Conservation (phyloP, 2,329 filamentous ascomycete genomes). For the Penicillium brasilianum region DNA sequence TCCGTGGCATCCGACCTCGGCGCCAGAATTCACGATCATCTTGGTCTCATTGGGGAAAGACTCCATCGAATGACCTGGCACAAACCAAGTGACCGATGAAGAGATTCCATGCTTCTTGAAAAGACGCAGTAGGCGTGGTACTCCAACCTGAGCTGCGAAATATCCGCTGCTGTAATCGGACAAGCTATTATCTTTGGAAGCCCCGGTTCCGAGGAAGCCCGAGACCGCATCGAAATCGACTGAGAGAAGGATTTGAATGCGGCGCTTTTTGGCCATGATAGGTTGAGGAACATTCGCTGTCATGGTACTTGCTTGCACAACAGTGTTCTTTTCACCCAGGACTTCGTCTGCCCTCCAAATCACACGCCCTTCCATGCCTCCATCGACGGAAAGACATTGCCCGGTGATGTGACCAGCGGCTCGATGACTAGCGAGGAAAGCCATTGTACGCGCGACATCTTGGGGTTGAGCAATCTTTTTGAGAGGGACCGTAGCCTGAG, state of each 20-base stretch:
- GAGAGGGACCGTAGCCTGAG: conserved; percentile 46
- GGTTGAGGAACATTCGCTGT: background rate
- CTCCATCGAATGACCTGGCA: conserved; percentile 64
- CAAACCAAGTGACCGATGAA: conserved; percentile 63
- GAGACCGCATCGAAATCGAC: conserved; percentile 65
- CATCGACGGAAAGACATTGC: conserved; percentile 58
- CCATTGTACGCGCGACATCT: conserved; percentile 56
- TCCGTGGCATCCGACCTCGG: conserved; percentile 59
- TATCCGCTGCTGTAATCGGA: conserved; percentile 62
- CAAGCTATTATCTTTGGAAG: conserved; percentile 56
- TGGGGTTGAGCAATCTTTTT: conserved; percentile 36
- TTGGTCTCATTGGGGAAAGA: conserved; percentile 59
- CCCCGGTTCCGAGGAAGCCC: conserved; percentile 64
- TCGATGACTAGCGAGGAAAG: conserved; percentile 57
- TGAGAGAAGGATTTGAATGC: conserved; percentile 38
- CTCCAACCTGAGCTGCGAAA: conserved; percentile 62
- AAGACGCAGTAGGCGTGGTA: conserved; percentile 59
- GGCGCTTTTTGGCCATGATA: conserved; percentile 19
- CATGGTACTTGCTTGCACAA: background rate
- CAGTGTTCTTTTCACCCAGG: background rate
- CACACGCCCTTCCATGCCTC: conserved; percentile 48
- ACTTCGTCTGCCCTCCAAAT: conserved; percentile 9
- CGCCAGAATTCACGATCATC: conserved; percentile 58
- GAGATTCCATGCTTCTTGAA: conserved; percentile 58
- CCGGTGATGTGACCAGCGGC: conserved; percentile 62